Conservation (phyloP, 495 filamentous ascomycete species). For the Diplogelasinospora grovesii region DNA sequence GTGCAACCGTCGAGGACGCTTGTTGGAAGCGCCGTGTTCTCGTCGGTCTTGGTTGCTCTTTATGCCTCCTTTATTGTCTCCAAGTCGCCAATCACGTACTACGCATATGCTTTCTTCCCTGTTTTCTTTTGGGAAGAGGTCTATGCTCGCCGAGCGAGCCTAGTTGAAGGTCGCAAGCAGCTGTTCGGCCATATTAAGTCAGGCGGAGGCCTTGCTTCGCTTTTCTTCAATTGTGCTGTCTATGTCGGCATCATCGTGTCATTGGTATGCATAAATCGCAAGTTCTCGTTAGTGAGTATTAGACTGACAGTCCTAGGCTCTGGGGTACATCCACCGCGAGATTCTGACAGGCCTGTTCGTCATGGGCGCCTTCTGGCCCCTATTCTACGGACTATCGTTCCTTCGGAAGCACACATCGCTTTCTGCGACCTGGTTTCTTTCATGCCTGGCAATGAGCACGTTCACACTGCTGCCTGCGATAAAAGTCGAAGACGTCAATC, state of each 20-base stretch:
- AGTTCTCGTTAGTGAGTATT: background rate
- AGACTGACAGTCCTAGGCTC: conserved; percentile 31
- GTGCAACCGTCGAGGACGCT: conserved; percentile 58
- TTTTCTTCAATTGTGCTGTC: conserved; percentile 53
- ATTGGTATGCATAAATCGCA: conserved; percentile 55
- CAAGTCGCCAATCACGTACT: conserved; percentile 76
- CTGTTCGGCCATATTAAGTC: conserved; percentile 63
- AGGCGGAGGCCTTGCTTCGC: conserved; percentile 43
- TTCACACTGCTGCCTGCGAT: conserved; percentile 86
- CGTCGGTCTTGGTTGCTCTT: conserved; percentile 63
- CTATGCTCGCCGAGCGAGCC: conserved; percentile 64
- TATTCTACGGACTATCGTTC: conserved; percentile 66
- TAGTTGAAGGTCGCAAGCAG: conserved; percentile 59
- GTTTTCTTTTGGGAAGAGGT: conserved; percentile 97
- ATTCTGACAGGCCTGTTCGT: conserved; percentile 78
- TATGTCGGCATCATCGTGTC: conserved; percentile 75
- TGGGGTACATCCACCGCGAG: conserved; percentile 86
- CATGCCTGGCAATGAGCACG: conserved; percentile 75
- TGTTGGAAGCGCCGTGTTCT: conserved; percentile 59
- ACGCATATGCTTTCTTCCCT: conserved; percentile 87
- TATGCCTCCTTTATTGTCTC: conserved; percentile 77
- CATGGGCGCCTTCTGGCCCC: conserved; percentile 70
- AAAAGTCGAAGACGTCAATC: conserved; percentile 68
- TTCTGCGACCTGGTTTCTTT: conserved; percentile 65
- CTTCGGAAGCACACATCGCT: conserved; percentile 55